Evolutionary conservation across 306 rosid genomes (phyloP).

Genomic region (Geum urbanum): DNA sequence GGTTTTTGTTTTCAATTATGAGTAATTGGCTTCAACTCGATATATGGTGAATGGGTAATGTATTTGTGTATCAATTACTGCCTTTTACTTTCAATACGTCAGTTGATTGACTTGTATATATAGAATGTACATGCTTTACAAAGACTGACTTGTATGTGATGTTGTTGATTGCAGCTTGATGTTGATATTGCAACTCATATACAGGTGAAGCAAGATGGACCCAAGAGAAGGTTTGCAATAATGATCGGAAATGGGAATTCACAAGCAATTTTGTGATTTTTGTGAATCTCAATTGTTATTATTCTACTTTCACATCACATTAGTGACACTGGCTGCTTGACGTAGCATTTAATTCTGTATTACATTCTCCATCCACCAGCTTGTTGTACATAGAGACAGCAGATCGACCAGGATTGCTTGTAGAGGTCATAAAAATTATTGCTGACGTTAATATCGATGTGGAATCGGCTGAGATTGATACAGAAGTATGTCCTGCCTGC

Average conservation of each 20-base stretch:
- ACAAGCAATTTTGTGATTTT: neutral
- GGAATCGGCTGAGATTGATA: constrained; percentile 92
- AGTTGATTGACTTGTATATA: neutral
- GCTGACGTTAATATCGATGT: constrained; percentile 88
- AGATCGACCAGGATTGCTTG: constrained; percentile 84
- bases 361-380: constrained; percentile 34
- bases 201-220: constrained; percentile 82
- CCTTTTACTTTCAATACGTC: too few species aligned
- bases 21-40: neutral
- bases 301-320: neutral
- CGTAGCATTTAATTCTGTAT: constrained; percentile 25
- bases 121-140: neutral
- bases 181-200: constrained; percentile 73
- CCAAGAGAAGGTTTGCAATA: constrained; percentile 74
- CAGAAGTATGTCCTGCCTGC: constrained; percentile 51
- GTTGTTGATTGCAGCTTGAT: constrained; percentile 52
- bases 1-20: neutral
- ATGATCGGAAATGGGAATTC: constrained; percentile 15
- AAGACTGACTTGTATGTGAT: neutral
- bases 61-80: neutral
- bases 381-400: constrained; percentile 87
- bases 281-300: neutral
- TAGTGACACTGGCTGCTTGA: constrained; percentile 7
- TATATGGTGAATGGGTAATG: neutral
- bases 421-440: constrained; percentile 77